Evolutionary conservation across 148 eudicot genomes (phyloP), one percentile per base, ranked within the genome.

Genomic region (Camellia lanceoleosa): DNA sequence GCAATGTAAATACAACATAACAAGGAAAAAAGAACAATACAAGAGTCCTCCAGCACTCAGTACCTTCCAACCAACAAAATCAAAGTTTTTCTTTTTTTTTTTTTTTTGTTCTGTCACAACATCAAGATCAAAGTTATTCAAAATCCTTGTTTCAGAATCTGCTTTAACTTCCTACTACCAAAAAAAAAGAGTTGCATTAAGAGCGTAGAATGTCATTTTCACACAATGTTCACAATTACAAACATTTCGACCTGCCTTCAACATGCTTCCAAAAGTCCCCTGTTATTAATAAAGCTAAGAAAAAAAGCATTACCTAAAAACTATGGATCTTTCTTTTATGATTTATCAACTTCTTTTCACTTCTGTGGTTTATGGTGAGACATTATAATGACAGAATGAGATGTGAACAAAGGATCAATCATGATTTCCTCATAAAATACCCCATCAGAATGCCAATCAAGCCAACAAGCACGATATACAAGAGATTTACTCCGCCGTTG

Each of bases 391-490:
- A 60, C 38, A 16, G 20, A 30, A 38, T 18, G 12, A 62, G 71
- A 18, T 80, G n/a, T 46, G 5, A 11, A 16, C 10, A 52, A 30
- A 47, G 62, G 43, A 20, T 54, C 4, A 49, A 56, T 86, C 84
- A 86, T 20, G 89, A 86, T 67, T 68, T 85, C 78, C 77, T 86
- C 80, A 85, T 23, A 71, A 84, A 63, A 49, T 87, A 89, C 41
- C 92, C 92, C 82, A 87, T 60, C 43, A 89, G 81, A 78, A 89
- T 79, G 82, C 89, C 90, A 75, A 90, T 82, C 82, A 90, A 87
- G 80, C 88, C 93, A 49, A 90, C 77, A 59, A 88, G 82, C 74
- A 88, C 79, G 70, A 88, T 89, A 63, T 83, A 79, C 83, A 90
- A 80, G 70, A 88, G 54, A 19, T 85, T 86, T 76, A 88, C 83